Evolutionary conservation across 352 stramenopile genomes (phyloP), one percentile per base, ranked within the genome.

Genomic region (Phytophthora ohioensis): DNA sequence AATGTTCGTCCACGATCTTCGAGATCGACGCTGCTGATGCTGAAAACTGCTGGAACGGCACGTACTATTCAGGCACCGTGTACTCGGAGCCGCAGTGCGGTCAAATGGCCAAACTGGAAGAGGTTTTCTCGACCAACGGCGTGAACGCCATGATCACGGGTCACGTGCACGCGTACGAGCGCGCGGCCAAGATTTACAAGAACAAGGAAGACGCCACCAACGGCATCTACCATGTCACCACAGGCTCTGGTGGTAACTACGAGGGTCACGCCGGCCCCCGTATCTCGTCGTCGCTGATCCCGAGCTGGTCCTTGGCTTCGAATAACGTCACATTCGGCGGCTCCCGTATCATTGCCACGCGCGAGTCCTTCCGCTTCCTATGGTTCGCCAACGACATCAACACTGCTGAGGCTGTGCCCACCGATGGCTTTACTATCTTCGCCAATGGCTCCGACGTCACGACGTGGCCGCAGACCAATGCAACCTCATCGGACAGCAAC

Each of bases 141-240:
- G 80, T 88, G 27, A 77, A 85, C 49, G 61, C 61, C 30, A 64
- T 88, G 39, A 76, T 88, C 57, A 68, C 77, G 2, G 80, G 78
- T n/a, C 80, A 88, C 59, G 78, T 85, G 15, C 80, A 88, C 60
- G 78, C 58, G 13, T 85, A 88, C 55, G 80, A 88, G 43, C 78
- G 80, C 38, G 79, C 73, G 5, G 54, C 67, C 57, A 82, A 82
- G 64, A 80, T 88, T 35, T 82, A 79, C 65, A 82, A 82, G 61
- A 84, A 85, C 66, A 81, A 83, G 53, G 65, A 75, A 47, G 73
- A 84, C 56, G 34, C 47, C 5, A 51, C 52, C 9, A 79, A 80
- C 5, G 80, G 80, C 5, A 66, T 82, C 12, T 86, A 86, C 64
- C 67, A 88, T 63, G 60, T 88, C 38, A 82, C 78, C 21, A 86